These are phyloP conservation scores for Solanum hybrid DNA, from an alignment of 305 asterid genomes.

Conservation along the genomic window DNA sequence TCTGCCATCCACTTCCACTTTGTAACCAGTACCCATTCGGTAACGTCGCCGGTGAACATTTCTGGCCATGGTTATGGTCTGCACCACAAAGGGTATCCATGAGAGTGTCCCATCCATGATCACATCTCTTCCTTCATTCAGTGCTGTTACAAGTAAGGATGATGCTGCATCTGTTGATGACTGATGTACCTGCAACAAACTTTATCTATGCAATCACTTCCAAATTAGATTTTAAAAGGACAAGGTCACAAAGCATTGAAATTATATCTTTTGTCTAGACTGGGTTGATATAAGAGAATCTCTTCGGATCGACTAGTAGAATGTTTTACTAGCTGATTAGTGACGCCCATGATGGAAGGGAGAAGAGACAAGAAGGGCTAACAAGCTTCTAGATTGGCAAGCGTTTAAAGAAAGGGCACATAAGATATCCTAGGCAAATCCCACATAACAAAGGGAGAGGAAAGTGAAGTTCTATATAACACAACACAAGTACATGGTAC, in stretches of 20 bases:
- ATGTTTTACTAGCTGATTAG: neutral
- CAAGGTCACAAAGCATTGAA: neutral
- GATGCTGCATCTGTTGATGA: constrained; percentile 94
- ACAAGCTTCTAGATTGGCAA: neutral
- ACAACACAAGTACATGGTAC: neutral
- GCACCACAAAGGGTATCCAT: constrained; percentile 88
- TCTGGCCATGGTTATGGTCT: constrained; percentile 79
- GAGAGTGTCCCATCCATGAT: constrained; percentile 92
- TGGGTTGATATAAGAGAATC: neutral
- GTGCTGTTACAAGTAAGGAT: constrained; percentile 71
- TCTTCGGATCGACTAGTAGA: neutral
- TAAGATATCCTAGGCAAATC: neutral
- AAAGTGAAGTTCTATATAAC: neutral
- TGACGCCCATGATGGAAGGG: neutral
- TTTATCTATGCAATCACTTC: neutral
- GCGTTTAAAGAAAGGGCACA: neutral
- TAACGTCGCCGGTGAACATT: constrained; percentile 65
- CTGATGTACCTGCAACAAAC: constrained; percentile 59
- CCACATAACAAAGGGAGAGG: neutral
- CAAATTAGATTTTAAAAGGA: constrained; percentile 6
- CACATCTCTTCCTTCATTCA: constrained; percentile 87
- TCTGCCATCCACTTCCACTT: constrained; percentile 58
- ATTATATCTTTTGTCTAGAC: neutral
- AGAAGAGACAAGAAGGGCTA: neutral
- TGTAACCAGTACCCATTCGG: constrained; percentile 82